Evolutionary conservation across 768 basidiomycete genomes (phyloP).

Genomic region (Lactarius psammicola): DNA sequence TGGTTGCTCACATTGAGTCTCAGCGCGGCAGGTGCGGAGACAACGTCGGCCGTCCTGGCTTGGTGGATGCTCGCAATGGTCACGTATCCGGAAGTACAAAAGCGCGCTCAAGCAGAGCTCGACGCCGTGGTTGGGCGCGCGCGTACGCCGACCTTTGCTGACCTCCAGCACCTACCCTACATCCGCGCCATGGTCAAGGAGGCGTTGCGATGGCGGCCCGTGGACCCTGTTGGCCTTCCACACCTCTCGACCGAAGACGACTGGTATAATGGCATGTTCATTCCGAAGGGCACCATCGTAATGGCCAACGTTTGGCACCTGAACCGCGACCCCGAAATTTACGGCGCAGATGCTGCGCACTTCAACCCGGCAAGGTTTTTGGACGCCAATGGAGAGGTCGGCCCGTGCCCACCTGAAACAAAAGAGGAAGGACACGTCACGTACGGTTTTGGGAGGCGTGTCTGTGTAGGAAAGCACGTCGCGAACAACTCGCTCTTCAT

Average conservation of each 20-base stretch:
- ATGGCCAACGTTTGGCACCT: conserved; percentile 33
- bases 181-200: conserved; percentile 26
- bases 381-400: conserved; percentile 29
- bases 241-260: conserved; percentile 32
- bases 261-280: conserved; percentile 32
- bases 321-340: conserved; percentile 32
- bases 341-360: conserved; percentile 29
- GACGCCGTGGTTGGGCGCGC: conserved; percentile 21
- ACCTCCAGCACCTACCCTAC: conserved; percentile 18
- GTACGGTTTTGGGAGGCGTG: conserved; percentile 32
- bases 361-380: conserved; percentile 33
- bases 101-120: conserved; percentile 13
- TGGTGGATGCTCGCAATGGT: conserved; percentile 20
- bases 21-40: conserved; percentile 8
- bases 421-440: too few relatives aligned
- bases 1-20: neutral
- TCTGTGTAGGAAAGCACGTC: conserved; percentile 15
- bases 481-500: conserved; percentile 36
- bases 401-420: conserved; percentile 27
- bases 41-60: neutral
- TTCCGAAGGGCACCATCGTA: conserved; percentile 39
- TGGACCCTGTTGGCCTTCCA: conserved; percentile 20
- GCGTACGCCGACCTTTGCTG: conserved; percentile 19
- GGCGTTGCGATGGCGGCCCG: conserved; percentile 14
- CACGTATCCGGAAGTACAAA: conserved; percentile 1